phyloP scores from a whole-genome alignment of 1,139 yeast genomes.

The Chernovozyma aurita region DNA sequence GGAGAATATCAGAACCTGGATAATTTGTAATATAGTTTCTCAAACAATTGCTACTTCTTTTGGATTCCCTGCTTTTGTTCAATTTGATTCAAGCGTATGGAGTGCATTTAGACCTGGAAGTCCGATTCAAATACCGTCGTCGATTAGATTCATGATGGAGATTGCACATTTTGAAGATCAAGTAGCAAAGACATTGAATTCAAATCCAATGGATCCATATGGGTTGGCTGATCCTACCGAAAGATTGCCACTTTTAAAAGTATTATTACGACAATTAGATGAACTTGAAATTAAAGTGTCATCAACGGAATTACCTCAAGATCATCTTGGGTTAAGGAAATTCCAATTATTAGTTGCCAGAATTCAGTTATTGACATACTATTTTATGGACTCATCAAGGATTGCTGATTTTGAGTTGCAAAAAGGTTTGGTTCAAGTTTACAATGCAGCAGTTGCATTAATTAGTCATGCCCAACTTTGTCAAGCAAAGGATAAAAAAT shows the following conservation, averaged over 20 bases:
- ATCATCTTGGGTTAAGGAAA: slow-evolving; percentile 60
- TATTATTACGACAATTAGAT: slow-evolving; percentile 66
- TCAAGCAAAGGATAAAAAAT: slow-evolving; percentile 53
- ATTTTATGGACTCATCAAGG: slow-evolving; percentile 63
- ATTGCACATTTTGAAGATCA: slow-evolving; percentile 86
- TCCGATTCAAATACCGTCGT: slow-evolving; percentile 49
- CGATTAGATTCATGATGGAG: slow-evolving; percentile 70
- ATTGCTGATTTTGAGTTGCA: slow-evolving; percentile 60
- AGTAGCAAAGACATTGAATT: slow-evolving; percentile 70
- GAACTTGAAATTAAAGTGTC: slow-evolving; percentile 59
- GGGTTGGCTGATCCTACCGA: slow-evolving; percentile 67
- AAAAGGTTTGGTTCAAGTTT: slow-evolving; percentile 71
- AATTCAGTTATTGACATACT: slow-evolving; percentile 75
- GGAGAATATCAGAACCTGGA: slow-evolving; percentile 89
- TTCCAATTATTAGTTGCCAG: slow-evolving; percentile 69
- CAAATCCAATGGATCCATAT: slow-evolving; percentile 63
- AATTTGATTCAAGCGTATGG: slow-evolving; percentile 71
- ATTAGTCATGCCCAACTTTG: slow-evolving; percentile 64
- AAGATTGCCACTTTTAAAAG: slow-evolving; percentile 66
- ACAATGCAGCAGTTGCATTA: slow-evolving; percentile 71
- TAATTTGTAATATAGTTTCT: slow-evolving; percentile 84
- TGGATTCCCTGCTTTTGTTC: slow-evolving; percentile 91
- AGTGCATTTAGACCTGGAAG: slow-evolving; percentile 41
- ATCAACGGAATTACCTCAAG: slow-evolving; percentile 20
- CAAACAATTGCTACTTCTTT: slow-evolving; percentile 88